Evolutionary conservation across 2,329 filamentous ascomycete genomes (phyloP), one percentile per base, ranked within the genome.

Genomic region (Trichoderma cornu-damae): DNA sequence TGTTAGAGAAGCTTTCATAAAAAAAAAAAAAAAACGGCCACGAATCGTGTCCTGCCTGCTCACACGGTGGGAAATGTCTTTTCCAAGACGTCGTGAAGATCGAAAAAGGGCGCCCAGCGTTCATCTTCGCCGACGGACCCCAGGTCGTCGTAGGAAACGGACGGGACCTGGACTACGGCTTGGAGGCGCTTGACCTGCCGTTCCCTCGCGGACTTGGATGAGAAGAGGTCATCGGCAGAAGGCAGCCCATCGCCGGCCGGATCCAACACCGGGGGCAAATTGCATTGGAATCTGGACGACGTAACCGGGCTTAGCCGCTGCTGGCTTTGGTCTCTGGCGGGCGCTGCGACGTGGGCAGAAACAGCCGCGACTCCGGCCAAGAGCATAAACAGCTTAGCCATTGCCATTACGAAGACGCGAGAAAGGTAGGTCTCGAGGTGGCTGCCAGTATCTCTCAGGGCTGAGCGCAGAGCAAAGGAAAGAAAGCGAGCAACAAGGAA

Each of bases 111-210:
- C 32, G 77, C 70, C 80, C 80, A 84, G 52, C 81, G 73, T 53
- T 74, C 67, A 62, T 85, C 81, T 37, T 77, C 68, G n/a, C 77
- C 78, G 20, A 83, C 75, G 2, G 72, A 68, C 3, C 80, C 80
- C 48, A 81, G 74, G 58, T 84, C 79, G 58, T 85, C 81, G 61
- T 77, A 84, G 43, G 75, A 81, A 40, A 83, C 70, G 0, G 80
- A 78, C 0, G 78, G 76, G 40, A 85, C 75, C 57, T 76, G 73
- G 11, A 84, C 81, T 4, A 85, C 76, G 6, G 75, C 76, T 18
- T 80, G 79, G 57, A 82, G 77, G 2, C 80, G 74, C 40, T 71
- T 62, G 35, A 81, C 73, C 62, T 79, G 78, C 37, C 64, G 74
- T 2, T 64, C 59, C 4, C 75, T 59, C 1, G 73, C 72, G 6